These are phyloP conservation scores for Backusella circina DNA, from an alignment of 192 early-diverging fungal species.

Conservation along the genomic window DNA sequence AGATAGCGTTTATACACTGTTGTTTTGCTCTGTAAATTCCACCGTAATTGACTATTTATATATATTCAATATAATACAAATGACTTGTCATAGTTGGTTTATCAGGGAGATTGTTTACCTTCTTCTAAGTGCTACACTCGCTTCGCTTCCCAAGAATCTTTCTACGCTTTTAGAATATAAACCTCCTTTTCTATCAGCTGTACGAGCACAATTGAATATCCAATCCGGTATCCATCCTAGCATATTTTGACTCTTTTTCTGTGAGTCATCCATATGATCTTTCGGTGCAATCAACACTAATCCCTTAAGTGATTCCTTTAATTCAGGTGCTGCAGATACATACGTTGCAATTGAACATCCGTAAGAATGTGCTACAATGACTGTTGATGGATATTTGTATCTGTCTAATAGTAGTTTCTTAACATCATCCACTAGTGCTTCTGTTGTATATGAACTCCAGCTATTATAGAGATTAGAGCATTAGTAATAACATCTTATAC, in stretches of 20 bases:
- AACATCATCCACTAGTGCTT: slow-evolving; percentile 43
- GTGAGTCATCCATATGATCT: slow-evolving; percentile 34
- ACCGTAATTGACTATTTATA: slow-evolving; percentile 37
- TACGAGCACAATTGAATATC: slow-evolving; percentile 39
- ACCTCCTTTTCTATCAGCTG: slow-evolving; percentile 46
- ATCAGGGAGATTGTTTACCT: not conserved
- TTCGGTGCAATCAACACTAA: slow-evolving; percentile 53
- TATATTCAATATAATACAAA: not conserved
- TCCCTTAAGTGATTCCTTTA: slow-evolving; percentile 38
- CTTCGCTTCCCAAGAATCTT: slow-evolving; percentile 37
- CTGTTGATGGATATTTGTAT: slow-evolving; percentile 43
- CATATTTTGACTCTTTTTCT: slow-evolving; percentile 22
- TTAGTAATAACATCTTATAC: too few species aligned
- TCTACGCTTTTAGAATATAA: slow-evolving; percentile 41
- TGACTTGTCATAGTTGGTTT: not conserved
- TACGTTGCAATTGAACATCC: slow-evolving; percentile 48
- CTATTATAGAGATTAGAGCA: slow-evolving; percentile 21
- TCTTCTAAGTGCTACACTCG: slow-evolving; percentile 29
- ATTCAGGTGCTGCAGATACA: slow-evolving; percentile 23
- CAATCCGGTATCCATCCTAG: slow-evolving; percentile 43
- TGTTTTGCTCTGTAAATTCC: slow-evolving; percentile 50
- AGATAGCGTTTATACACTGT: slow-evolving; percentile 43
- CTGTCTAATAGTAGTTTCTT: slow-evolving; percentile 34
- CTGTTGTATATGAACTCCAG: slow-evolving; percentile 43
- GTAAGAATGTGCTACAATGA: slow-evolving; percentile 56